phyloP scores from a whole-genome alignment of 2,329 filamentous ascomycete species.

The Alternaria postmessia region DNA sequence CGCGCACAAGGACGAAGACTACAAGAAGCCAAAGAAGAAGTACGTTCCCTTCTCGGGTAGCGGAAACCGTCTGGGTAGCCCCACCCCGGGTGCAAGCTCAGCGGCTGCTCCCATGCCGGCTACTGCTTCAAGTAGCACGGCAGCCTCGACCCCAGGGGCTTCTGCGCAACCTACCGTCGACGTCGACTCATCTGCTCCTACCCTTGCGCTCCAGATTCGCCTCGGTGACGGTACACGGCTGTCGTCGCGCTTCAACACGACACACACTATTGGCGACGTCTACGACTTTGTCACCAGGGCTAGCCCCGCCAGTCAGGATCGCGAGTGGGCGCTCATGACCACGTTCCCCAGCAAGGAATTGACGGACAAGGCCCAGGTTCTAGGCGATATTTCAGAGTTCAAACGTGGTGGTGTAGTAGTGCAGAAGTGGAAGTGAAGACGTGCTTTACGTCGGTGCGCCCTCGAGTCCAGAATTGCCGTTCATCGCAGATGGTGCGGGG shows the following conservation, averaged over 20 bases:
- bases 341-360: conserved; percentile 86
- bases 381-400: conserved; percentile 59
- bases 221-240: conserved; percentile 79
- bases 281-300: conserved; percentile 77
- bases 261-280: conserved; percentile 78
- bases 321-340: conserved; percentile 79
- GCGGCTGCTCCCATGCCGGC: conserved; percentile 44
- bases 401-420: conserved; percentile 64
- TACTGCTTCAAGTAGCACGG: conserved; percentile 43
- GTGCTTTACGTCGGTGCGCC: conserved; percentile 1
- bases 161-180: conserved; percentile 55
- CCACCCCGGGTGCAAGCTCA: conserved; percentile 69
- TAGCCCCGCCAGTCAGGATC: conserved; percentile 62
- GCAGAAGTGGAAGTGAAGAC: conserved; percentile 60
- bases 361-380: conserved; percentile 65
- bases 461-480: not conserved
- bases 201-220: conserved; percentile 76
- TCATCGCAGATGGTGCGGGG: not conserved
- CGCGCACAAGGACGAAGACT: conserved; percentile 77
- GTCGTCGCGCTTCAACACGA: conserved; percentile 82
- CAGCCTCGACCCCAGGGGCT: conserved; percentile 37
- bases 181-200: conserved; percentile 73
- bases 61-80: conserved; percentile 78
- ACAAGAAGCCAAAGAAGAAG: conserved; percentile 74
- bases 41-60: conserved; percentile 78